Evolutionary conservation across 2,329 filamentous ascomycete genomes (phyloP).

Genomic region (Exophiala bonariae): DNA sequence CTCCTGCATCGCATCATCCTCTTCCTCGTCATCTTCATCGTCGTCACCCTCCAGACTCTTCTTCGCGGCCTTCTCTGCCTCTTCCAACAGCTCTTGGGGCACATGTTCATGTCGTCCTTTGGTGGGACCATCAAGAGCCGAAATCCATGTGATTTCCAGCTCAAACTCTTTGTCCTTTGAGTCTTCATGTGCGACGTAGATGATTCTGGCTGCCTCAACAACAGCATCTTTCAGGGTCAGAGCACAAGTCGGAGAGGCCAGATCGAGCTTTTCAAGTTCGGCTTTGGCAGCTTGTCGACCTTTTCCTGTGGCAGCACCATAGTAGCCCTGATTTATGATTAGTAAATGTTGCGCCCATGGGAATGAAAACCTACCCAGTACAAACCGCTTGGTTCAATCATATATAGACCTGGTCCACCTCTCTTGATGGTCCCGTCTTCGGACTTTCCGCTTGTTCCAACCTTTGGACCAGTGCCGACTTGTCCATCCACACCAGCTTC

Average conservation of each 20-base stretch:
- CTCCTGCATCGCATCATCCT: constrained; percentile 86
- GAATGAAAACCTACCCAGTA: constrained; percentile 70
- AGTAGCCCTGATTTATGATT: constrained; percentile 68
- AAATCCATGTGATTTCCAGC: constrained; percentile 99
- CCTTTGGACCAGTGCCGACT: constrained; percentile 76
- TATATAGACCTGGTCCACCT: constrained; percentile 92
- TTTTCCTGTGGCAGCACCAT: constrained; percentile 95
- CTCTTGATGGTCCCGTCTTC: constrained; percentile 61
- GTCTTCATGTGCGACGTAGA: constrained; percentile 96
- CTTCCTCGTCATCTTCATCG: constrained; percentile 72
- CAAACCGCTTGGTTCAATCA: constrained; percentile 95
- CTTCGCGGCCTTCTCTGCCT: constrained; percentile 91
- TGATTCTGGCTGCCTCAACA: constrained; percentile 95
- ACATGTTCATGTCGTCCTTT: constrained; percentile 93
- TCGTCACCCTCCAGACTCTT: constrained; percentile 85
- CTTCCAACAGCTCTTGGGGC: constrained; percentile 83
- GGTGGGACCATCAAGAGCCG: constrained; percentile 77
- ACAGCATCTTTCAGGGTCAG: constrained; percentile 83
- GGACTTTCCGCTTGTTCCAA: constrained; percentile 81
- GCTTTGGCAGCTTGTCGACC: constrained; percentile 95
- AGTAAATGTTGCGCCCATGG: neutral
- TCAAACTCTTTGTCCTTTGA: constrained; percentile 99
- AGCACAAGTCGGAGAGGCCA: constrained; percentile 64
- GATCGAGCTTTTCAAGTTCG: constrained; percentile 95
- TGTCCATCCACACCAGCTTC: constrained; percentile 86